Conservation (phyloP, 2,329 filamentous ascomycete genomes). For the Fusarium abutilonis region DNA sequence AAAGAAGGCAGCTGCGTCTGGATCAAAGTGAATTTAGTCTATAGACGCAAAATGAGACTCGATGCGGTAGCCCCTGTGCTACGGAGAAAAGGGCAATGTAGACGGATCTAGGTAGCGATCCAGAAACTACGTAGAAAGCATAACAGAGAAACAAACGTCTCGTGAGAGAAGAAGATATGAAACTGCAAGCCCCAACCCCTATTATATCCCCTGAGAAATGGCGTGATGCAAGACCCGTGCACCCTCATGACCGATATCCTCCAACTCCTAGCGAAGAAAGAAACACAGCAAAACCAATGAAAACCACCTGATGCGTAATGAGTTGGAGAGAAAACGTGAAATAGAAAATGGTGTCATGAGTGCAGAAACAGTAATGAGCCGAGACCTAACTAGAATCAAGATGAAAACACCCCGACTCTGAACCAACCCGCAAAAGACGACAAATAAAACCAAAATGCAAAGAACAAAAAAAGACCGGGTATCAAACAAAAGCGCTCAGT, state of each 20-base stretch:
- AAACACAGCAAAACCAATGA: constrained; percentile 22
- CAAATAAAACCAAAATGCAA: constrained; percentile 20
- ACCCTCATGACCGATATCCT: constrained; percentile 35
- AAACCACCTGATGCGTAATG: constrained; percentile 28
- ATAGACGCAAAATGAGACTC: constrained; percentile 17
- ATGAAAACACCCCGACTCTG: constrained; percentile 24
- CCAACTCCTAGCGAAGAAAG: constrained; percentile 37
- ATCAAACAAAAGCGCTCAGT: constrained; percentile 42
- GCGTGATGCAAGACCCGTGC: constrained; percentile 29
- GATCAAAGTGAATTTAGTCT: constrained; percentile 36
- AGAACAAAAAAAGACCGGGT: constrained; percentile 35
- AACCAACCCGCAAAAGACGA: constrained; percentile 30
- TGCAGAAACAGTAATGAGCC: constrained; percentile 12
- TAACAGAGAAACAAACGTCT: constrained; percentile 18
- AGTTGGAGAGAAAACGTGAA: constrained; percentile 5
- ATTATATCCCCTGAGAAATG: constrained; percentile 41
- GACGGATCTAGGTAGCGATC: constrained; percentile 1
- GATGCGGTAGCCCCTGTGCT: constrained; percentile 17
- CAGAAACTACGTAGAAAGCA: neutral
- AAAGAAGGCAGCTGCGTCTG: constrained; percentile 49
- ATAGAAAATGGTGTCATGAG: constrained; percentile 9
- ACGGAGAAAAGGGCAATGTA: constrained; percentile 14
- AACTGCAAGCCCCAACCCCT: constrained; percentile 14
- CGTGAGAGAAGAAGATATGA: constrained; percentile 28
- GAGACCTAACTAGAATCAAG: constrained; percentile 19